Evolutionary conservation across 257 asterid genomes (phyloP).

Genomic region (Solanum ossicruentum): DNA sequence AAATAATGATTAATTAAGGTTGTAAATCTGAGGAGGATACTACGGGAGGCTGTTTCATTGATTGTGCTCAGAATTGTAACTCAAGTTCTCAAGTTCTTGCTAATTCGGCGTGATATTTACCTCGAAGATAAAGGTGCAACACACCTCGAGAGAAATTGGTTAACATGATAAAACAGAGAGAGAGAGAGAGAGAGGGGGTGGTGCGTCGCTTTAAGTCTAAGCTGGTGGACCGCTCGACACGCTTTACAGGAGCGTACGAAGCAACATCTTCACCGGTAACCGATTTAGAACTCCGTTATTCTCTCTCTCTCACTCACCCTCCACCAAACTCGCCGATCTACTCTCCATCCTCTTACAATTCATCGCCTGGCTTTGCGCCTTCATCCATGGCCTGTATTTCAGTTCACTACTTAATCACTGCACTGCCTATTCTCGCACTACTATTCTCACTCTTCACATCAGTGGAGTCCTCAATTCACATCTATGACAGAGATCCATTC

Average conservation of each 20-base stretch:
- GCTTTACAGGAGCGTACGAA: not conserved
- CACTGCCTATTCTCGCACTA: not conserved
- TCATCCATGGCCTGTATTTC: slow-evolving; percentile 25
- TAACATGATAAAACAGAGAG: too few relatives aligned
- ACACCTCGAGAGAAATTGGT: too few relatives aligned
- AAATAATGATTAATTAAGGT: too few relatives aligned
- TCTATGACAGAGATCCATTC: slow-evolving; percentile 68
- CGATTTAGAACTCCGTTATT: not conserved
- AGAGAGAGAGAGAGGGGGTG: too few relatives aligned
- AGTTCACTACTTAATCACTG: not conserved
- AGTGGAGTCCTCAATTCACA: slow-evolving; percentile 71
- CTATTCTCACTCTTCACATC: slow-evolving; percentile 36
- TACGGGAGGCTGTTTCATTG: too few relatives aligned
- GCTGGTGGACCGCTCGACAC: not conserved
- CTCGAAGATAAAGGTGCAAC: too few relatives aligned
- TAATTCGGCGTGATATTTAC: not conserved
- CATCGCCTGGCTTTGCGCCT: slow-evolving; percentile 6
- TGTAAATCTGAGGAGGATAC: too few relatives aligned
- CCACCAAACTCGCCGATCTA: slow-evolving; percentile 30
- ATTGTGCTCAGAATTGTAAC: not conserved
- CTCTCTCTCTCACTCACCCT: not conserved
- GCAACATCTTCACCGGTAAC: not conserved
- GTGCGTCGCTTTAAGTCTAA: not conserved
- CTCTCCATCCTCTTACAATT: slow-evolving; percentile 25
- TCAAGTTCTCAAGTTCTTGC: not conserved